Evolutionary conservation across 2,329 filamentous ascomycete genomes (phyloP), one percentile per base, ranked within the genome.

Genomic region (Colletotrichum aenigma): DNA sequence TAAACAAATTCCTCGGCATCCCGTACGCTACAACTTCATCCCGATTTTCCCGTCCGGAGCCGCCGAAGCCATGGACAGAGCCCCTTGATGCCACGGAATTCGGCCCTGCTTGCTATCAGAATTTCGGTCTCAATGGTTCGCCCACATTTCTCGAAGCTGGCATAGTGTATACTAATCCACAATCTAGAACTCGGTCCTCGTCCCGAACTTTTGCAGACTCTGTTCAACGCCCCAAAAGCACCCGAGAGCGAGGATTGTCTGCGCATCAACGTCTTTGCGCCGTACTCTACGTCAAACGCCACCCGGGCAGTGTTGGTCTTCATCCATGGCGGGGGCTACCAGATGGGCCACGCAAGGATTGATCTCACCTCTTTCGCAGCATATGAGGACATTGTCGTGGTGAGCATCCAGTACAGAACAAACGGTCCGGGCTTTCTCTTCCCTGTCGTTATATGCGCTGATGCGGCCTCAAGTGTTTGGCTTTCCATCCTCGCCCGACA

Each of bases 21-120:
- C 91, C 90, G 0, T 93, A 89, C 79, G 91, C 90, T 5, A 86
- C 89, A 71, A 87, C 90, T 24, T 91, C 91, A 9, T 3, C 15
- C 26, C 56, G 66, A 10, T 74, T 74, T 26, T 70, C 56, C 5
- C 55, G 38, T 7, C 56, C 71, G 10, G 6, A 55, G 4, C 6
- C 52, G 2, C 61, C 72, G 8, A 6, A 24, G 1, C 26, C 61
- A 5, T 71, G 72, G 72, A 9, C n/a, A 12, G 18, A 58, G 3
- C 21, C 21, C 12, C 26, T 60, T 21, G 36, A 75, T 6, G 55
- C 72, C 4, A 71, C 61, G 4, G 24, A 15, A 7, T 75, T 75
- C 4, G 72, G 72, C 26, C 72, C 68, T 2, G 68, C 72, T 21
- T 71, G 72, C 52, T n/a, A 60, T n/a, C 72, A 75, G 32, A 75